A percentile compares a stretch with the other conserved stretches of the same genome.
These are phyloP conservation scores for Fusarium odoratissimum DNA, from an alignment of 2,329 filamentous ascomycete species.

Conservation along the genomic window DNA sequence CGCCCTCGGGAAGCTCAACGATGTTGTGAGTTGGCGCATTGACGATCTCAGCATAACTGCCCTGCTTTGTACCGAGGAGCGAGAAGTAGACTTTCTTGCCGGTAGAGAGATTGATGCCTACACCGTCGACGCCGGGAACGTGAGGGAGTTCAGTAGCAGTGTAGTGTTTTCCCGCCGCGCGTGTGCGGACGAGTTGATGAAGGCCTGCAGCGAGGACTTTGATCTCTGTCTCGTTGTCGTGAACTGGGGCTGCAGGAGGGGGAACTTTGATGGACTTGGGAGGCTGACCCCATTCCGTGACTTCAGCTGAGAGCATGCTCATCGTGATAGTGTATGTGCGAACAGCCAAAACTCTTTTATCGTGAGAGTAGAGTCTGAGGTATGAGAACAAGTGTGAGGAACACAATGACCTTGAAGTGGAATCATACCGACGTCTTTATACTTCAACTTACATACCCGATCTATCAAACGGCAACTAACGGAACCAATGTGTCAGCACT, in stretches of 20 bases:
- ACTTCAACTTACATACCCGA: neutral
- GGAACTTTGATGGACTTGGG: conserved; percentile 46
- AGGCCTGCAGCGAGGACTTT: conserved; percentile 64
- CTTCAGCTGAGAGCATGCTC: conserved; percentile 53
- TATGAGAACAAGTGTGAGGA: neutral
- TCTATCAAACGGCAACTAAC: neutral
- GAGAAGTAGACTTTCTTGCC: conserved; percentile 63
- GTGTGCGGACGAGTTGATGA: conserved; percentile 64
- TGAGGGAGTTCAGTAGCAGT: conserved; percentile 61
- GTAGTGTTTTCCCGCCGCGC: conserved; percentile 67
- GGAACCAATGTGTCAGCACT: conserved; percentile 1
- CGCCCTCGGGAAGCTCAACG: conserved; percentile 56
- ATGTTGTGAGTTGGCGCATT: conserved; percentile 57
- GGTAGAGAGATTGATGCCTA: conserved; percentile 58
- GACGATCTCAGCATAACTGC: conserved; percentile 60
- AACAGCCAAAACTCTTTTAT: neutral
- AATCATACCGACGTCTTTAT: conserved; percentile 23
- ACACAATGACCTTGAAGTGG: neutral
- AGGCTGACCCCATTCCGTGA: conserved; percentile 53
- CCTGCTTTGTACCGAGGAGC: conserved; percentile 49
- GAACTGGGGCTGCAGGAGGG: conserved; percentile 51
- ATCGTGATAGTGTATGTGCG: conserved; percentile 7
- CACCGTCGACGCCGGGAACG: conserved; percentile 64
- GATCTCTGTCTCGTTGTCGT: conserved; percentile 57
- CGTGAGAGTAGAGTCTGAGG: neutral